A percentile compares a stretch with the other conserved stretches of the same genome.
phyloP scores from a whole-genome alignment of 129 eudicot genomes.

The Logfia minima region DNA sequence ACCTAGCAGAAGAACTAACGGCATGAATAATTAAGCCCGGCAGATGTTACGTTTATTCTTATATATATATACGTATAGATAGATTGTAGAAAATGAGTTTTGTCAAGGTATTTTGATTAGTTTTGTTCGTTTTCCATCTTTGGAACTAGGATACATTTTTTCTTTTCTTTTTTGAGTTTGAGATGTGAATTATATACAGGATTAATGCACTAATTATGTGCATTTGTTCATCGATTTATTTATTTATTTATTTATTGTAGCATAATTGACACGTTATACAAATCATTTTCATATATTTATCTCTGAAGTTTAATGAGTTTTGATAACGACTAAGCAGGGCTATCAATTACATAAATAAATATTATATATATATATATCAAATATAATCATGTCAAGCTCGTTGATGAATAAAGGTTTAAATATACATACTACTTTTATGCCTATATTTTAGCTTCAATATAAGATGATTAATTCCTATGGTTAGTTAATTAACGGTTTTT shows the following conservation, averaged over 20 bases:
- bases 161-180: background rate
- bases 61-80: background rate
- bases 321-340: background rate
- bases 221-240: conserved; percentile 18
- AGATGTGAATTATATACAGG: conserved; percentile 14
- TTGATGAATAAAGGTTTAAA: too few species aligned
- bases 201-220: conserved; percentile 29
- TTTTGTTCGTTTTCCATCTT: conserved; percentile 19
- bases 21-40: conserved; percentile 15
- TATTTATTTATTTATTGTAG: conserved; percentile 7
- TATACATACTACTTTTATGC: too few species aligned
- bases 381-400: too few species aligned
- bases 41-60: background rate
- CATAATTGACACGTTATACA: conserved; percentile 3
- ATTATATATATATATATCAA: too few species aligned
- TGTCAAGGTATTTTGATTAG: conserved; percentile 19
- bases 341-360: too few species aligned
- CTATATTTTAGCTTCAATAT: too few species aligned
- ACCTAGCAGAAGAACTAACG: conserved; percentile 36
- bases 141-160: conserved; percentile 12
- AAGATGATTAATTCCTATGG: background rate
- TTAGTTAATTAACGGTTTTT: conserved; percentile 10
- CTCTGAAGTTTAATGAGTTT: background rate
- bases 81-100: conserved; percentile 18
- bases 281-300: too few species aligned